These are phyloP conservation scores for Boletus rufocinnamomeus DNA, from an alignment of 768 basidiomycete species.

Conservation along the genomic window DNA sequence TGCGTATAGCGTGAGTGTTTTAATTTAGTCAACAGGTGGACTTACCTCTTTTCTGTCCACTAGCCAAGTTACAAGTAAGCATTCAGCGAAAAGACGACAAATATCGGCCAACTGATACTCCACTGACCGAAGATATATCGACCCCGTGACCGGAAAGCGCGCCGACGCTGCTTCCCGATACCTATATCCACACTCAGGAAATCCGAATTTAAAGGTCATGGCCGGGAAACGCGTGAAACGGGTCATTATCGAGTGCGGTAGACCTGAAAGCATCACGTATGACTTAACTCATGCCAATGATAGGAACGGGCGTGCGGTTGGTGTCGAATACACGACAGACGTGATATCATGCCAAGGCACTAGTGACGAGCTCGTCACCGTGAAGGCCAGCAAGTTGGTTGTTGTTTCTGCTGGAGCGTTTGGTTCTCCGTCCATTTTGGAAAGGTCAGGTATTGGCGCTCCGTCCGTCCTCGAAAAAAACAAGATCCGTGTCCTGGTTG, in stretches of 20 bases:
- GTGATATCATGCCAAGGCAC: conserved; percentile 22
- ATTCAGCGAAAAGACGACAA: not conserved
- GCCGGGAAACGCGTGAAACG: conserved; percentile 27
- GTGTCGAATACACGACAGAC: conserved; percentile 39
- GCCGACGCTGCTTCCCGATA: conserved; percentile 38
- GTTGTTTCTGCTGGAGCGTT: conserved; percentile 56
- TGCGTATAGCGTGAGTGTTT: conserved; percentile 28
- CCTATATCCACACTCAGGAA: conserved; percentile 37
- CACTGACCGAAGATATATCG: conserved; percentile 48
- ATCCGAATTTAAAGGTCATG: conserved; percentile 33
- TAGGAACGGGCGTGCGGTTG: conserved; percentile 40
- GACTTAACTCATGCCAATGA: not conserved
- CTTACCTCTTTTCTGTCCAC: not conserved
- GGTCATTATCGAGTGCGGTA: conserved; percentile 7
- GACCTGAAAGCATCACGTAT: not conserved
- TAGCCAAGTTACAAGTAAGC: conserved; percentile 26
- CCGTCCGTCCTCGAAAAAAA: conserved; percentile 45
- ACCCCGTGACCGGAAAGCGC: conserved; percentile 40
- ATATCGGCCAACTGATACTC: not conserved
- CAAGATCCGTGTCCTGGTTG: conserved; percentile 50
- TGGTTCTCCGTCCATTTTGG: conserved; percentile 57
- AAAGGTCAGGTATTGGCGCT: conserved; percentile 71
- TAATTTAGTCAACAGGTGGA: not conserved
- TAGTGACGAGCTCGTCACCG: conserved; percentile 12
- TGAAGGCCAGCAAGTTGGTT: conserved; percentile 41